A percentile compares a stretch with the other conserved stretches of the same genome.
These are phyloP conservation scores for Diaporthe ampelina DNA, from an alignment of 2,329 filamentous ascomycete genomes.

Conservation along the genomic window DNA sequence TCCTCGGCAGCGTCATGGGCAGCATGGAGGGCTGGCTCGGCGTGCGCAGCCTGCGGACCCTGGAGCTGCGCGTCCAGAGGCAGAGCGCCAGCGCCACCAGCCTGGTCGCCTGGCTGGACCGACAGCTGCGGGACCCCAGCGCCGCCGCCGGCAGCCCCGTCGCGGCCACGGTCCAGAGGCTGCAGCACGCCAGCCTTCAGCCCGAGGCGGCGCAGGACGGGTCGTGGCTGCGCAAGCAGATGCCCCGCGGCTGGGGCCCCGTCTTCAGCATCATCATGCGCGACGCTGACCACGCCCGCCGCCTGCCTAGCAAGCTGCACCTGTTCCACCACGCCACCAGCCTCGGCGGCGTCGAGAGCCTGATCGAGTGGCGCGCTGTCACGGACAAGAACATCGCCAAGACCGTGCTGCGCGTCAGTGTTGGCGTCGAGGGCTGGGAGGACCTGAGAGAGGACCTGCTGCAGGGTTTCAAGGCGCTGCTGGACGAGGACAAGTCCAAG, in stretches of 20 bases:
- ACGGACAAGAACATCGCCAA: constrained; percentile 81
- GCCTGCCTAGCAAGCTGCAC: constrained; percentile 81
- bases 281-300: constrained; percentile 70
- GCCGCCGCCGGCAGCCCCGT: constrained; percentile 55
- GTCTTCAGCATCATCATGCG: constrained; percentile 85
- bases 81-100: constrained; percentile 79
- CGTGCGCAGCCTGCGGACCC: constrained; percentile 85
- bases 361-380: constrained; percentile 98
- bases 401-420: constrained; percentile 82
- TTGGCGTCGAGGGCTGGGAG: constrained; percentile 89
- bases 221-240: constrained; percentile 85
- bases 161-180: constrained; percentile 67
- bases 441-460: constrained; percentile 84
- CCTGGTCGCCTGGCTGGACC: constrained; percentile 80
- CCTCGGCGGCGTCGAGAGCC: constrained; percentile 91
- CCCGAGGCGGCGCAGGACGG: constrained; percentile 68
- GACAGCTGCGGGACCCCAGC: constrained; percentile 56
- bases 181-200: constrained; percentile 88
- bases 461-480: constrained; percentile 73
- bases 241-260: constrained; percentile 91
- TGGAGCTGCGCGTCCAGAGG: constrained; percentile 84
- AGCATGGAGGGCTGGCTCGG: constrained; percentile 94
- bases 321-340: constrained; percentile 97
- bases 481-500: constrained; percentile 46
- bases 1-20: constrained; percentile 87